Percentiles rank a stretch among this genome's conserved stretches.
These are phyloP conservation scores for Candida maesae DNA, from an alignment of 805 yeast genomes.

Conservation along the genomic window DNA sequence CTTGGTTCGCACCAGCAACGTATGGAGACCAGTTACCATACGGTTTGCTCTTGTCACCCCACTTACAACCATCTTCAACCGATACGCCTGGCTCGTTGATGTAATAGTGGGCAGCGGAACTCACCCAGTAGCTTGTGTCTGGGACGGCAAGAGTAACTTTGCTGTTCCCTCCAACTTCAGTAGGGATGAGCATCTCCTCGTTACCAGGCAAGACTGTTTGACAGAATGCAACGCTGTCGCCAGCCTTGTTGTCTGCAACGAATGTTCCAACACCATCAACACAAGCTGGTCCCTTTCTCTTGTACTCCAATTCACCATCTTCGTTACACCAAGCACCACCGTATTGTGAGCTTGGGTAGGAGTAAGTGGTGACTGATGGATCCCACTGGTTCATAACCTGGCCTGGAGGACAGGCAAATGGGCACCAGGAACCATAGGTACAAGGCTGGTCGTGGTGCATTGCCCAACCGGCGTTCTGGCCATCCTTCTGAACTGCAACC, in stretches of 20 bases:
- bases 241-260: slow-evolving; percentile 53
- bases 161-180: slow-evolving; percentile 50
- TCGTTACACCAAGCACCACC: slow-evolving; percentile 81
- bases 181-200: slow-evolving; percentile 92
- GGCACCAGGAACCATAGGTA: slow-evolving; percentile 77
- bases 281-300: slow-evolving; percentile 59
- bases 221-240: slow-evolving; percentile 70
- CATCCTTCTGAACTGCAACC: slow-evolving; percentile 59
- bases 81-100: slow-evolving; percentile 81
- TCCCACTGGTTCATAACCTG: slow-evolving; percentile 89
- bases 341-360: slow-evolving; percentile 72
- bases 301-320: slow-evolving; percentile 64
- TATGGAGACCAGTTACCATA: slow-evolving; percentile 92
- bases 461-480: slow-evolving; percentile 82
- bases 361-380: slow-evolving; percentile 62
- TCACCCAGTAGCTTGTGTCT: slow-evolving; percentile 77
- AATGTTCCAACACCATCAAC: slow-evolving; percentile 76
- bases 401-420: slow-evolving; percentile 90
- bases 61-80: slow-evolving; percentile 70
- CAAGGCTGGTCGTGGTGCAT: slow-evolving; percentile 72
- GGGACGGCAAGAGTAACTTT: slow-evolving; percentile 74
- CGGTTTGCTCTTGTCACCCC: slow-evolving; percentile 72
- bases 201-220: slow-evolving; percentile 94
- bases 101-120: slow-evolving; percentile 84
- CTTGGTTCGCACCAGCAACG: slow-evolving; percentile 89